Base-by-base conservation (phyloP, 1,284 basidiomycete species). In the Sanghuangporus baumii region DNA sequence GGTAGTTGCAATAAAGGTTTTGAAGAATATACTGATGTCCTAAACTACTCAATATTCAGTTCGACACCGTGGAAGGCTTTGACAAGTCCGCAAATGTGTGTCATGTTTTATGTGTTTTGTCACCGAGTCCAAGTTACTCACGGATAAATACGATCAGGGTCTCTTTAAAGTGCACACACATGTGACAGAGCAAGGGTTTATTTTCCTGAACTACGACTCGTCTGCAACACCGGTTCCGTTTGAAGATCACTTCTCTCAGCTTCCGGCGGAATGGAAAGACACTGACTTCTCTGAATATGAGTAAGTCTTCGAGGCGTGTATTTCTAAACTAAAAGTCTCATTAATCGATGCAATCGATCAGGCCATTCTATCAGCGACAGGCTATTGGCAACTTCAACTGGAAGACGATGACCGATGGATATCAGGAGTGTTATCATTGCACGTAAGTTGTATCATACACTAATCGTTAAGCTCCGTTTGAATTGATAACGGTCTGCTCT, bases 381-480 rank as follows among this genome's bases (percentile, higher is more conserved):
- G 59, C 57, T n/a, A 40, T 41, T 56, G 66, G 66, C 14, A 57
- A 65, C 57, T 64, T 62, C 48, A 67, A 67, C 56, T 67, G 66
- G 66, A 67, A 67, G 38, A 61, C 68, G 1, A 59, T 71, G 14
- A 70, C 67, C 66, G 70, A 71, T 55, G 69, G 69, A 6, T 71
- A 71, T 60, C 69, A 71, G 59, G 69, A 70, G 50, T 70, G 69
- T 61, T 69, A 69, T 51, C 67, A 70, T 38, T 70, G 69, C 62
- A 60, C 57, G 38, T 65, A 51, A 59, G 64, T 37, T 31, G 12
- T 57, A 18, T n/a, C 43, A 12, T 14, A 3, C 14, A 47, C 20
- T 26, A 6, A 8, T 23, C 5, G 20, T n/a, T n/a, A 23, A n/a
- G 23, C 18, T 37, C 18, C 16, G 1, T 16, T 31, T 23, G 4